Evolutionary conservation across 1,284 basidiomycete species (phyloP), one percentile per base, ranked within the genome.

Genomic region (Ustilago xerochloae): DNA sequence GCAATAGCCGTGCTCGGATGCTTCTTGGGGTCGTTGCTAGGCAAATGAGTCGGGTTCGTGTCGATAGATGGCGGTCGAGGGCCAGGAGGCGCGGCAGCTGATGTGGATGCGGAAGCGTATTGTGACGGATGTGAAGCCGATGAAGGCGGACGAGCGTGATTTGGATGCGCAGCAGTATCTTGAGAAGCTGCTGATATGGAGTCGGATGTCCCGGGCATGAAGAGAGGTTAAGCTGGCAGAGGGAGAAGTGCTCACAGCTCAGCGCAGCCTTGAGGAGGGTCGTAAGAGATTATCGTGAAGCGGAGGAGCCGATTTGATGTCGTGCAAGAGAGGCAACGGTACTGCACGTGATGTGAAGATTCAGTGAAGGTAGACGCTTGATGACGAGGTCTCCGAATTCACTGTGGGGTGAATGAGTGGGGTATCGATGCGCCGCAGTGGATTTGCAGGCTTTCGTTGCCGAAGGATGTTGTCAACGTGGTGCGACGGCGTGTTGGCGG

Each of bases 21-120:
- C n/a, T 49, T 39, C 20, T 69, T 64, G 32, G 53, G 50, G 22
- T 74, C 52, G 62, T 69, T 65, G 54, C 63, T 65, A 7, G 68
- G 59, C 18, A 65, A 36, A 12, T 48, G 63, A 1, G 54, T 15
- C 6, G 63, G 68, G 41, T 70, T n/a, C 2, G 62, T 70, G 51
- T 70, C 68, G 39, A 65, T 61, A 10, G 54, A 15, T 13, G 63
- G 51, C 15, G 49, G 59, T 24, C 26, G 49, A 43, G 39, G 51
- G 41, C 41, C 22, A 43, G 41, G 26, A 10, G 24, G 26, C 26
- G 36, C n/a, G n/a, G n/a, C 16, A 20, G 43, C 51, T 36, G 61
- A 32, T 18, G 50, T 13, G 4, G 41, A 9, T 32, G 49, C 5
- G 29, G 49, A 50, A 22, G 39, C 10, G 43, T 4, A 35, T 6